Evolutionary conservation across 352 stramenopile genomes (phyloP), one percentile per base, ranked within the genome.

Genomic region (Pythium aristosporum): DNA sequence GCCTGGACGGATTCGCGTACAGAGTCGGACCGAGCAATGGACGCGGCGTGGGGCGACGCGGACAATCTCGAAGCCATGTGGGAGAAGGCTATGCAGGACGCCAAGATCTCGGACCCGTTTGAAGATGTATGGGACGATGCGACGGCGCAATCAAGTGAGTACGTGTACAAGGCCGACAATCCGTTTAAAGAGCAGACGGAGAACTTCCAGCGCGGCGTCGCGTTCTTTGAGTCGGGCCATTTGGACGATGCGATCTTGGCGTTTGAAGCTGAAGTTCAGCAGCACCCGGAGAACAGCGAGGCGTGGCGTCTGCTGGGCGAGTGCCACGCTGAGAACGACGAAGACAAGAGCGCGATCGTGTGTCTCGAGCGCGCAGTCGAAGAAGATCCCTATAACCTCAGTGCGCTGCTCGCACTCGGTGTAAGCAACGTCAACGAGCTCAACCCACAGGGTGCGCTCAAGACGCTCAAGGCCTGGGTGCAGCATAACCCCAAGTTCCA

Each of bases 401-500:
- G 97, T 63, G 92, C 94, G 12, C 73, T 98, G 18, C 76, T 99
- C 32, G 81, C 88, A 21, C 78, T 98, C 2, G 96, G 96, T 23
- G 96, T 98, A 48, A 98, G 91, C 70, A 98, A 99, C 71, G 96
- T 99, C 49, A 99, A 99, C 73, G 96, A 99, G 71, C 69, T 98
- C 21, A 96, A 99, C 70, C 88, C 95, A 25, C 91, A 97, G 55
- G 87, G 86, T 4, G 95, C 95, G 11, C 73, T 98, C 18, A 88
- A 93, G 64, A 98, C 88, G 41, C 82, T 99, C 36, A 98, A 97
- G 75, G 80, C 86, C 16, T 99, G 96, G 96, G 93, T 98, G 20
- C 91, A 97, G 58, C 90, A 98, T 76, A 98, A 99, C 80, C 94
- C 96, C 4, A 98, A 98, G 68, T 99, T 98, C 79, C 92, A 97